Base-by-base conservation (phyloP, 768 basidiomycete genomes). In the Pleurotus giganteus region DNA sequence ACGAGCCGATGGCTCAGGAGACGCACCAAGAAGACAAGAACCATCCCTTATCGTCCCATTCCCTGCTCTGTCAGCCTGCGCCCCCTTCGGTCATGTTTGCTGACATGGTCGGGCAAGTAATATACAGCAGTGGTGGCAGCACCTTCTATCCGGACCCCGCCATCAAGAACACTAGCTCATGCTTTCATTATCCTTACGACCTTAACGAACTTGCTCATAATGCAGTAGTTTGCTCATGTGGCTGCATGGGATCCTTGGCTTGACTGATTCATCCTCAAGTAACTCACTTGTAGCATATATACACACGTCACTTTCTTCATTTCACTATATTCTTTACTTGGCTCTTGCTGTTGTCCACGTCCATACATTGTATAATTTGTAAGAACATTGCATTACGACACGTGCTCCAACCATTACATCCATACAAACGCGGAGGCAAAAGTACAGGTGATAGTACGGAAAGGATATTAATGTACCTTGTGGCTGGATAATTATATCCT, bases 191-290 rank as follows among this genome's bases (percentile, higher is more conserved):
- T 45, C 17, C 56, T 52, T 39, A 53, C 52, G 39, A 52, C 32
- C 8, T 19, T 50, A 42, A 39, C 24, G 23, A 43, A 41, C 32
- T 42, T 34, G 42, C 57, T 21, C 56, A 60, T 29, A 43, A 57
- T 31, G 32, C 47, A 24, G 24, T 50, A 49, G 45, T 53, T 39
- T 75, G 73, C 54, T 63, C 64, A 51, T 75, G 74, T 60, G 71
- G 74, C 13, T 74, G 72, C 53, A 68, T 68, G 69, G 68, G 63
- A 55, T 65, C 69, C n/a, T 70, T 58, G 53, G 54, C 55, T 42
- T 65, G 27, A 59, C 32, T 43, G 1, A 32, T n/a, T 7, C n/a
- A 41, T 36, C 9, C 9, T 36, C n/a, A n/a, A 36, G 9, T 9
- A 36, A 2, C 34, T 2, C 3, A 36, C 3, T 51, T 39, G 49